Evolutionary conservation across 106 monocot species (phyloP), one percentile per base, ranked within the genome.

Genomic region (Hemerocallis citrina): DNA sequence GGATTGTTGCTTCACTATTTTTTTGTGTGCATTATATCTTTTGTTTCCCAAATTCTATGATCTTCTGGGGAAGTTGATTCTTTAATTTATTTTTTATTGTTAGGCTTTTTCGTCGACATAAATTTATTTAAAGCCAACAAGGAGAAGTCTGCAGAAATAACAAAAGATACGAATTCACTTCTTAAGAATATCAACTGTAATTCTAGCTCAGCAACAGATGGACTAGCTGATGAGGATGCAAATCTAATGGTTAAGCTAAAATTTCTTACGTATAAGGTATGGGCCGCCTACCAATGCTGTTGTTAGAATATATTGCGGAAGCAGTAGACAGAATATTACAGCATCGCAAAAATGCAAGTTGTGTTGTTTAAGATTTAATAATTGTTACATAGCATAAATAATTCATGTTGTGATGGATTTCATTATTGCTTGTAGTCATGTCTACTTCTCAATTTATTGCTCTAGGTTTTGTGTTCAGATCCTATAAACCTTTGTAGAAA

Each of bases 241-340:
- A 98, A 92, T 88, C 61, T 98, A 57, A 98, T 98, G 98, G 84
- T 98, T 61, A 98, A 98, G 68, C 68, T 98, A 40, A 98, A 98
- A 75, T 98, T 98, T 78, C 70, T 98, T 25, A 88, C 98, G 17
- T 98, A 98, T 37, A 98, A 98, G 91, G 98, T 85, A 75, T 45
- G 44, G 1, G 10, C 11, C 34, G 22, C 24, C 15, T 59, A 58
- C 2, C 38, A 25, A 59, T 40, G 14, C 25, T 39, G 37, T n/a
- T 23, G n/a, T n/a, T n/a, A n/a, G n/a, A n/a, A n/a, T n/a, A n/a
- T n/a, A n/a, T n/a, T n/a, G n/a, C n/a, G n/a, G n/a, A n/a, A n/a
- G n/a, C n/a, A n/a, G n/a, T n/a, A n/a, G n/a, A n/a, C n/a, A n/a
- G n/a, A n/a, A n/a, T n/a, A n/a, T n/a, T n/a, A n/a, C n/a, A n/a